Evolutionary conservation across 1,284 basidiomycete genomes (phyloP), one percentile per base, ranked within the genome.

Genomic region (Pseudozyma hubeiensis): DNA sequence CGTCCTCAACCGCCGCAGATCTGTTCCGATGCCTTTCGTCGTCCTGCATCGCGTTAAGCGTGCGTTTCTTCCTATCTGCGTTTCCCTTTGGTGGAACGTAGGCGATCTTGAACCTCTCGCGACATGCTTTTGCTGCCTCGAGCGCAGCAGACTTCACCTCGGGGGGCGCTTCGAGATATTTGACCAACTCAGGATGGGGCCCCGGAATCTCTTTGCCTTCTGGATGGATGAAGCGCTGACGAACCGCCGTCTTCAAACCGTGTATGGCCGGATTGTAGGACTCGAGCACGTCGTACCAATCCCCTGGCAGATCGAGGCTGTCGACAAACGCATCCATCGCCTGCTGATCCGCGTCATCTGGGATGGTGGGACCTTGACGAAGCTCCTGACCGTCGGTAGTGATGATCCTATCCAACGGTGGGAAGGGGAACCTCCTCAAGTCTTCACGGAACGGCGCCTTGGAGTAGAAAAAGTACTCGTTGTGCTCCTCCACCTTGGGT

Each of bases 371-470:
- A 80, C 97, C 94, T 68, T 90, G 89, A 7, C 85, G 88, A 44
- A 97, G 84, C 5, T 86, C 85, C 67, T 92, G 90, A 4, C 94
- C 94, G 40, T 90, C 90, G 79, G 90, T 92, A 49, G 90, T 91
- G 70, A 91, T 86, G 35, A 96, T 88, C 10, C 88, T 88, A 43
- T 91, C 90, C 39, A 98, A 87, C 0, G 93, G 93, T 0, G 91
- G 90, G 82, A 98, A 97, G 10, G 89, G 90, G 84, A 93, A 94
- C 69, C 90, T 91, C 65, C 93, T 89, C 55, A 95, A 87, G 79
- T 99, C 96, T 80, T 98, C 94, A 4, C 93, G 92, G 81, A 97
- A 98, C 0, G 96, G 96, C 87, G 97, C 90, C 91, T 95, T 78
- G 7, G 69, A 37, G 44, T 73, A 70, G 57, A 64, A 66, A 51